A percentile compares a stretch with the other conserved stretches of the same genome.
phyloP scores from a whole-genome alignment of 108 stramenopile species.

The Cyclotella atomus region DNA sequence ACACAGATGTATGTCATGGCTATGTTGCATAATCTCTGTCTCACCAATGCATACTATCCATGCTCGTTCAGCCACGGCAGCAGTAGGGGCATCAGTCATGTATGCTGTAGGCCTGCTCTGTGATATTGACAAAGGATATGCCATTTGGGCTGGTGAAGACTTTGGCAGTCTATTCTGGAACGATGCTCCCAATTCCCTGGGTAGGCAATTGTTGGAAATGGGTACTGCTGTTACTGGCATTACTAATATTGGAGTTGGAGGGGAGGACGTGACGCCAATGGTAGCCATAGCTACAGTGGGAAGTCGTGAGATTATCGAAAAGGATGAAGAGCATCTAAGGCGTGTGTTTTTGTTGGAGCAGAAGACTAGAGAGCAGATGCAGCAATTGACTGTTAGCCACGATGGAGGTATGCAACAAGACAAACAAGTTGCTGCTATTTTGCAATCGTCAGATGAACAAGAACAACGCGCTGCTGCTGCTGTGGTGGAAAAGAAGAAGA shows the following conservation, averaged over 20 bases:
- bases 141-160: conserved; percentile 35
- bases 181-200: not conserved
- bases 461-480: not conserved
- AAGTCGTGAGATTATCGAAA: conserved; percentile 20
- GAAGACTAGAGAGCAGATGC: not conserved
- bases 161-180: conserved; percentile 47
- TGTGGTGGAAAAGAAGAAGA: not conserved
- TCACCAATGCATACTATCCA: not conserved
- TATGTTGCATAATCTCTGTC: not conserved
- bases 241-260: not conserved
- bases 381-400: not conserved
- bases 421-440: not conserved
- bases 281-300: conserved; percentile 12
- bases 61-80: conserved; percentile 10
- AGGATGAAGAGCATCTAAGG: conserved; percentile 19
- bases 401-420: not conserved
- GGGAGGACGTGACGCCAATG: too few relatives aligned
- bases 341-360: conserved; percentile 20
- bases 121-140: conserved; percentile 34
- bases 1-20: too few relatives aligned
- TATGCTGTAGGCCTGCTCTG: conserved; percentile 48
- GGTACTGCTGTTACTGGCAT: not conserved
- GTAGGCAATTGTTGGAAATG: not conserved
- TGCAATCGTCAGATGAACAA: not conserved
- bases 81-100: conserved; percentile 33